Base-by-base conservation (phyloP, 768 basidiomycete genomes). In the Mycena alexandri region DNA sequence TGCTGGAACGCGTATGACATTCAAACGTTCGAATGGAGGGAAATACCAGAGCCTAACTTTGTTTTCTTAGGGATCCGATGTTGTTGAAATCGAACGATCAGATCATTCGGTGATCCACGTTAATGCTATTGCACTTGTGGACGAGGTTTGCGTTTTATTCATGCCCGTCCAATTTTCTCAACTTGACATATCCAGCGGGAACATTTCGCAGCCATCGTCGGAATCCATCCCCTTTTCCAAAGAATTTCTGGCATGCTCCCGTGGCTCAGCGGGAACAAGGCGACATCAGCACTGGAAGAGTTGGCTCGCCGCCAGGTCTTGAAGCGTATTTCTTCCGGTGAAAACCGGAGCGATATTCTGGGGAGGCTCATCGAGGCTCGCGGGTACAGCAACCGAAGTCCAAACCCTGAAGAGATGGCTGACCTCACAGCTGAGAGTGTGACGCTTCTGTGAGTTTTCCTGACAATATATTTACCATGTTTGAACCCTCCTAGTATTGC, bases 391-490 rank as follows among this genome's bases (percentile, higher is more conserved):
- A 54, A 38, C n/a, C 61, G 61, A 5, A 44, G 17, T 42, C 58
- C 75, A 52, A 68, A 53, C 14, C 25, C 69, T 9, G 73, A 73
- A 14, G 73, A 78, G 42, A 60, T 77, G 46, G 66, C 70, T 16
- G 68, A 73, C 48, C 72, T 78, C 22, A 75, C 68, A 14, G 72
- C 78, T 19, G 78, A 79, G 56, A 68, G 72, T 16, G 73, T 78
- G 2, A 75, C 75, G 5, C 69, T 78, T 48, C 70, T 77, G 77
- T 78, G 50, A 25, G 78, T 72, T 17, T 56, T 12, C 19, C 13
- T 33, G 2, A 16, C 42, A 3, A 22, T 25, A 16, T 42, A 21
- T 22, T 13, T 21, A 29, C 22, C 29, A 34, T 9, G 16, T 11
- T 24, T 46, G 55, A 34, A 48, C 36, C 59, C 11, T 13, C n/a